phyloP scores from a whole-genome alignment of 2,329 filamentous ascomycete genomes.

The Neoarthrinium moseri region DNA sequence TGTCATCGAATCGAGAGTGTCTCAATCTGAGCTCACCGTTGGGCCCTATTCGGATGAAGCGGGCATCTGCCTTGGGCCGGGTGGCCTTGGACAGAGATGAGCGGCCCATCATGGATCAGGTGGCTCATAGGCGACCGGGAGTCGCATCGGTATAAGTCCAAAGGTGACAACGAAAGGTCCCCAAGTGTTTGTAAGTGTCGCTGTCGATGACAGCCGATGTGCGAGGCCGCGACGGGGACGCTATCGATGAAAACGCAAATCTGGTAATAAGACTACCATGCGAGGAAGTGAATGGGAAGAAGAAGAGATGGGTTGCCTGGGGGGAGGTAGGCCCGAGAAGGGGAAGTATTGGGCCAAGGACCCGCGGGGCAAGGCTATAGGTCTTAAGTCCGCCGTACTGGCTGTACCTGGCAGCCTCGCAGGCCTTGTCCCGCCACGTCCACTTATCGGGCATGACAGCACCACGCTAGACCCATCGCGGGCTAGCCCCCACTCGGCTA shows the following conservation, averaged over 20 bases:
- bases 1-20: no score
- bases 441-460: background rate
- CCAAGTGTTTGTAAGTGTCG: background rate
- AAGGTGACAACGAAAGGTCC: background rate
- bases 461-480: background rate
- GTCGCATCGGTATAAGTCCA: background rate
- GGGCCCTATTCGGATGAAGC: background rate
- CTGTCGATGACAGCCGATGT: background rate
- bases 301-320: background rate
- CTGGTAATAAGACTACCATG: background rate
- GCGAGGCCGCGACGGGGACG: background rate
- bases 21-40: background rate
- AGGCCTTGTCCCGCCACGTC: background rate
- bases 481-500: background rate
- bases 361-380: conserved; percentile 4
- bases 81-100: background rate
- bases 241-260: background rate
- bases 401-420: background rate
- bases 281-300: background rate
- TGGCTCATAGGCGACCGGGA: no score
- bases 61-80: background rate
- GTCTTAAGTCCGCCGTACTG: background rate
- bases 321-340: background rate
- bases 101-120: background rate
- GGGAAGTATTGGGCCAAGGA: background rate